Conservation (phyloP, 768 basidiomycete genomes). For the Amanita molliuscula region DNA sequence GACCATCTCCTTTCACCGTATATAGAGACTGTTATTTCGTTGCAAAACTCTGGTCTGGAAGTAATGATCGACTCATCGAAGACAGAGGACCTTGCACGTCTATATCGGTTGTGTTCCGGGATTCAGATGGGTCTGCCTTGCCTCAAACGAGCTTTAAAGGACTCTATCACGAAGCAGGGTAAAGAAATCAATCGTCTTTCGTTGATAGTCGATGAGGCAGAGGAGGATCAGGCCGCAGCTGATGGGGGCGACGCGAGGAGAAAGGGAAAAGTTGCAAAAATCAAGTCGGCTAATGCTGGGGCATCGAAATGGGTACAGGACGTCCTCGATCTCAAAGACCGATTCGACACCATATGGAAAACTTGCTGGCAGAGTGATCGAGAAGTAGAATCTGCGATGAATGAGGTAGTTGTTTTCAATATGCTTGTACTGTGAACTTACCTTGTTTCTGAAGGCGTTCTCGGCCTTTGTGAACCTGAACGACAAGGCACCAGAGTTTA, state of each 20-base stretch:
- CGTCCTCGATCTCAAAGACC: conserved; percentile 86
- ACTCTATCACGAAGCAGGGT: conserved; percentile 65
- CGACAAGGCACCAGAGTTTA: conserved; percentile 82
- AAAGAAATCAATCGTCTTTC: conserved; percentile 67
- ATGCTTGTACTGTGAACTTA: not conserved
- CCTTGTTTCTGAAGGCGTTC: conserved; percentile 59
- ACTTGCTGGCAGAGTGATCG: conserved; percentile 63
- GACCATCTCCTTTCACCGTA: conserved; percentile 70
- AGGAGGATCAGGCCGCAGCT: conserved; percentile 19
- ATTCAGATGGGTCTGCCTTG: conserved; percentile 57
- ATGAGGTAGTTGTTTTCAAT: conserved; percentile 50
- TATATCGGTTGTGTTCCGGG: conserved; percentile 67
- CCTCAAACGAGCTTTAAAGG: conserved; percentile 58
- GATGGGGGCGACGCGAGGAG: conserved; percentile 25
- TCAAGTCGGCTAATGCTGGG: conserved; percentile 27
- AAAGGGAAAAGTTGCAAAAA: conserved; percentile 36
- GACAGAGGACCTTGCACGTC: conserved; percentile 60
- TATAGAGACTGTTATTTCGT: conserved; percentile 60
- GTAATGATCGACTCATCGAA: conserved; percentile 79
- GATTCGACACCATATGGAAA: conserved; percentile 70
- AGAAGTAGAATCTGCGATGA: conserved; percentile 69
- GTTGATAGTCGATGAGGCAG: conserved; percentile 19
- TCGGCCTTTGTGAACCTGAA: conserved; percentile 85
- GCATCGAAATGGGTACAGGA: conserved; percentile 85
- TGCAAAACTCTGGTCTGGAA: conserved; percentile 79